A percentile compares a stretch with the other conserved stretches of the same genome.
Conservation (phyloP, 2,329 filamentous ascomycete species). For the Penicillium rolfsii region DNA sequence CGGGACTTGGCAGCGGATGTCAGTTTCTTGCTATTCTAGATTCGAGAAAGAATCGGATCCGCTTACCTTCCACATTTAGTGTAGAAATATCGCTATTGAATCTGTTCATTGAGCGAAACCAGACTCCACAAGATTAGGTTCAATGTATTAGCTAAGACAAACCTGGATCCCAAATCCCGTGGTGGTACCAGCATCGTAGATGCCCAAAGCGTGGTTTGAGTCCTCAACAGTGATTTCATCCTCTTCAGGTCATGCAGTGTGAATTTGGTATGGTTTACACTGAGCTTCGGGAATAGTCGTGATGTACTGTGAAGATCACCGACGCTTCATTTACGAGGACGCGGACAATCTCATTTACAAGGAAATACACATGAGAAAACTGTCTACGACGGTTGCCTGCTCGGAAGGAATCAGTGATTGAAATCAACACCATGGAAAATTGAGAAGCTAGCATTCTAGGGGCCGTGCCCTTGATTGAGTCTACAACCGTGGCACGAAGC, state of each 20-base stretch:
- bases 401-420: no score
- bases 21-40: not conserved
- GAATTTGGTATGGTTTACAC: no score
- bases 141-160: not conserved
- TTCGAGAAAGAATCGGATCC: not conserved
- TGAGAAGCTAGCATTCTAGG: no score
- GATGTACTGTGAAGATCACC: no score
- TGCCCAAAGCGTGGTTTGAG: conserved; percentile 12
- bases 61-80: conserved; percentile 31
- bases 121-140: not conserved
- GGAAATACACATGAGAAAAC: no score
- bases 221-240: conserved; percentile 27
- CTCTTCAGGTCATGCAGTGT: not conserved
- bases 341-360: no score
- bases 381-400: no score
- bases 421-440: no score
- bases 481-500: no score
- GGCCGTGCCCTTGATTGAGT: no score
- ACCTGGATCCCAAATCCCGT: conserved; percentile 12
- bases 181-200: conserved; percentile 21
- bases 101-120: not conserved
- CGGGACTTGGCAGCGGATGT: conserved; percentile 7
- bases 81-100: conserved; percentile 30
- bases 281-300: no score
- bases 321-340: no score